Conservation (phyloP, 2,329 filamentous ascomycete genomes). For the Leptographium procerum region DNA sequence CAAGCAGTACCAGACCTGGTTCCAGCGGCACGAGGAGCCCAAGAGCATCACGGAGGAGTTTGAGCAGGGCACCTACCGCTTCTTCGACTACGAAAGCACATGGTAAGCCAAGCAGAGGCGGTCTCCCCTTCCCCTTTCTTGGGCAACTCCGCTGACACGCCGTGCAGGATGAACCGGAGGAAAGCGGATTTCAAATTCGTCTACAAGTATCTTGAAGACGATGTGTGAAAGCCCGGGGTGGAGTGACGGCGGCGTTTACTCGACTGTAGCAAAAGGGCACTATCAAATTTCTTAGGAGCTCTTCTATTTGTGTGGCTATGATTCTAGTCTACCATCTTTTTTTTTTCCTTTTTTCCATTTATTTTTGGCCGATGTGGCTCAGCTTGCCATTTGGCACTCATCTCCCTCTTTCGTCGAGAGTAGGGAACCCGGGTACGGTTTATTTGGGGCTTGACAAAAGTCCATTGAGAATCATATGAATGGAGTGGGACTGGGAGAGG, state of each 20-base stretch:
- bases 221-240: constrained; percentile 43
- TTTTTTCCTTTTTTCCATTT: neutral
- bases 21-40: constrained; percentile 94
- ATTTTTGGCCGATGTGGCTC: no score
- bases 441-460: neutral
- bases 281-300: neutral
- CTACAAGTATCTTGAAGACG: constrained; percentile 95
- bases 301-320: neutral
- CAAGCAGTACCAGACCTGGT: constrained; percentile 99
- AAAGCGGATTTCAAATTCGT: constrained; percentile 98
- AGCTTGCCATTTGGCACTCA: neutral
- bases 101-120: constrained; percentile 53
- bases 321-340: neutral
- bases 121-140: neutral
- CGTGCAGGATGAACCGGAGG: constrained; percentile 84
- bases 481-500: neutral
- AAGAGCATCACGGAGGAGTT: constrained; percentile 98
- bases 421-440: neutral
- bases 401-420: neutral
- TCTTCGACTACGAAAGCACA: constrained; percentile 98
- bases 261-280: neutral
- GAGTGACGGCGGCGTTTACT: neutral
- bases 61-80: constrained; percentile 96
- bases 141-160: neutral
- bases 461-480: neutral